These are phyloP conservation scores for Trichoderma koningii DNA, from an alignment of 2,329 filamentous ascomycete genomes.

Conservation along the genomic window DNA sequence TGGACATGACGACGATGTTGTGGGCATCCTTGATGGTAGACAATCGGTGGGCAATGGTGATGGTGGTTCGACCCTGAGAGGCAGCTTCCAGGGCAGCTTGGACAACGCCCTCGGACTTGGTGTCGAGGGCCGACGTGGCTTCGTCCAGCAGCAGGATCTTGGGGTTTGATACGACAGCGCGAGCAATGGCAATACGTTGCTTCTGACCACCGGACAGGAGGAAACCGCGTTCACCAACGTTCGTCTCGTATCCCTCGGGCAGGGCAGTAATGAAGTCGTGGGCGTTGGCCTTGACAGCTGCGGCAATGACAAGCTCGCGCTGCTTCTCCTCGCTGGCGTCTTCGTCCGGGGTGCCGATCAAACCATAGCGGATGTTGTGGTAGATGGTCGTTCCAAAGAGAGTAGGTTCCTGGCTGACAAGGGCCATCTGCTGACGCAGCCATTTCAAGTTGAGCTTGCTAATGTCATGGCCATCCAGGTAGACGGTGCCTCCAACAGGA, in stretches of 20 bases:
- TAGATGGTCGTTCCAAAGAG: constrained; percentile 89
- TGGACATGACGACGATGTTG: constrained; percentile 91
- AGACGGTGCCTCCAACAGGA: constrained; percentile 76
- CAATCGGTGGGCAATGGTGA: constrained; percentile 91
- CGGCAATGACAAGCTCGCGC: constrained; percentile 71
- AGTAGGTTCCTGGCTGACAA: constrained; percentile 91
- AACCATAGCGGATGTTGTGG: constrained; percentile 82
- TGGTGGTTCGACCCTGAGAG: constrained; percentile 84
- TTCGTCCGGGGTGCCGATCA: constrained; percentile 82
- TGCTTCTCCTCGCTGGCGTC: constrained; percentile 66
- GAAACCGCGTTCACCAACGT: constrained; percentile 92
- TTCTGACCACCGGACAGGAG: constrained; percentile 93
- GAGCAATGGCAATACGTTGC: constrained; percentile 92
- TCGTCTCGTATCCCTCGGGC: constrained; percentile 87
- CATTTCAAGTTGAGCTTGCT: constrained; percentile 81
- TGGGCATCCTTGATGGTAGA: constrained; percentile 93
- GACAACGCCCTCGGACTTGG: constrained; percentile 90
- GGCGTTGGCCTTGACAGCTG: constrained; percentile 88
- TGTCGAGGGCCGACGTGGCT: constrained; percentile 90
- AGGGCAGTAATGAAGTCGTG: constrained; percentile 85
- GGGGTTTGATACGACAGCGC: constrained; percentile 86
- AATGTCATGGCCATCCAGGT: constrained; percentile 82
- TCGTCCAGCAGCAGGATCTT: constrained; percentile 93
- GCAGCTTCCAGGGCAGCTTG: constrained; percentile 90
- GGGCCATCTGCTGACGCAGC: constrained; percentile 87